phyloP scores from a whole-genome alignment of 768 basidiomycete genomes.

The Termitomyces sp. region DNA sequence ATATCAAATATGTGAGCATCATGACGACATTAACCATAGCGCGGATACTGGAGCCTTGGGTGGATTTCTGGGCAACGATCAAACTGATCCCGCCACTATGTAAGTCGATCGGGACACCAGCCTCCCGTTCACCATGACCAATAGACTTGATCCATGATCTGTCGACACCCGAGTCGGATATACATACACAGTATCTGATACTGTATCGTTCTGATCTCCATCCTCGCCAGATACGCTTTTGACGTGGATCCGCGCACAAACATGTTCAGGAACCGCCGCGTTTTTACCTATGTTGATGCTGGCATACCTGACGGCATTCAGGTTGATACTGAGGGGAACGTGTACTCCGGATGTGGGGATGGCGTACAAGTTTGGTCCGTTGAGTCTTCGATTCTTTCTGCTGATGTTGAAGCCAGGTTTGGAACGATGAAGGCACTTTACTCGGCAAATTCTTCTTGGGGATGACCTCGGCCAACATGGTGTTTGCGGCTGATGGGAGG shows the following conservation, averaged over 20 bases:
- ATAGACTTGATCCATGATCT: neutral
- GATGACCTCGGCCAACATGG: constrained; percentile 39
- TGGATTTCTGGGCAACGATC: constrained; percentile 47
- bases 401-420: constrained; percentile 33
- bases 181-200: no score
- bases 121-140: neutral
- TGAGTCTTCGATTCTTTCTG: neutral
- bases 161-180: no score
- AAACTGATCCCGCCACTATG: constrained; percentile 66
- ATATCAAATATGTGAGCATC: neutral
- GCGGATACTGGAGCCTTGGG: constrained; percentile 46
- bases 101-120: constrained; percentile 24
- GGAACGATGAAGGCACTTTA: constrained; percentile 49
- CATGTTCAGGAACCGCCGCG: constrained; percentile 53
- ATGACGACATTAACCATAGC: constrained; percentile 21
- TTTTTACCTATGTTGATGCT: constrained; percentile 66
- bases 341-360: constrained; percentile 68
- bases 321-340: constrained; percentile 59
- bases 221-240: constrained; percentile 51
- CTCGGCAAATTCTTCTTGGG: constrained; percentile 64
- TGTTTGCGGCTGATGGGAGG: constrained; percentile 38
- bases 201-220: neutral
- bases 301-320: constrained; percentile 68
- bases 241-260: constrained; percentile 58
- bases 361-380: constrained; percentile 49